phyloP scores from a whole-genome alignment of 208 protist species.

The Crithidia fasciculata region DNA sequence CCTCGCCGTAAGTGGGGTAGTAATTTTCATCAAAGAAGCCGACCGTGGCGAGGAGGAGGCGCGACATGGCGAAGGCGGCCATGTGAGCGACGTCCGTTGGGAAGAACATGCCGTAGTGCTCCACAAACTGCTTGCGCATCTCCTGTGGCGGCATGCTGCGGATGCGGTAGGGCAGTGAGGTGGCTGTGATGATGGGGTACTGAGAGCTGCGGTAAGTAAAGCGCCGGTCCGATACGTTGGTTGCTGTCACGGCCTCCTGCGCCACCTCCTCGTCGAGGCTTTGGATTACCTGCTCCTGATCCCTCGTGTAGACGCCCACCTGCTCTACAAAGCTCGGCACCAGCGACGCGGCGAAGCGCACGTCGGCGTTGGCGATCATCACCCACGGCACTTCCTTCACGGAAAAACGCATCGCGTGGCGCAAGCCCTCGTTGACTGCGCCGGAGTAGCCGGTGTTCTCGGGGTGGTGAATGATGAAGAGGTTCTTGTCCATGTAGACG shows the following conservation, averaged over 20 bases:
- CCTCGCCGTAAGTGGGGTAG: conserved; percentile 61
- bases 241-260: conserved; percentile 7
- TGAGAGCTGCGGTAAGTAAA: conserved; percentile 21
- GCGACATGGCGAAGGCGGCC: conserved; percentile 42
- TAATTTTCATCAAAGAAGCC: conserved; percentile 68
- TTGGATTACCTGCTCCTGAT: conserved; percentile 9
- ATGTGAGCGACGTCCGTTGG: conserved; percentile 15
- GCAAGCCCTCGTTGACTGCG: conserved; percentile 41
- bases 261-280: conserved; percentile 23
- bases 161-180: conserved; percentile 49
- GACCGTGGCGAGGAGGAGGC: conserved; percentile 44
- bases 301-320: not conserved
- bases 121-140: conserved; percentile 22
- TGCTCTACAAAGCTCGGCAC: conserved; percentile 23
- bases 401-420: conserved; percentile 22
- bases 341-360: conserved; percentile 28
- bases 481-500: conserved; percentile 4
- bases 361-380: conserved; percentile 44
- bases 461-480: conserved; percentile 33
- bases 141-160: conserved; percentile 27
- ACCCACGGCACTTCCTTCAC: conserved; percentile 43
- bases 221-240: conserved; percentile 4
- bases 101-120: conserved; percentile 41
- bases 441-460: conserved; percentile 38
- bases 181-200: conserved; percentile 30